These are phyloP conservation scores for Trypanosoma theileri DNA, from an alignment of 208 protist genomes.

Conservation along the genomic window DNA sequence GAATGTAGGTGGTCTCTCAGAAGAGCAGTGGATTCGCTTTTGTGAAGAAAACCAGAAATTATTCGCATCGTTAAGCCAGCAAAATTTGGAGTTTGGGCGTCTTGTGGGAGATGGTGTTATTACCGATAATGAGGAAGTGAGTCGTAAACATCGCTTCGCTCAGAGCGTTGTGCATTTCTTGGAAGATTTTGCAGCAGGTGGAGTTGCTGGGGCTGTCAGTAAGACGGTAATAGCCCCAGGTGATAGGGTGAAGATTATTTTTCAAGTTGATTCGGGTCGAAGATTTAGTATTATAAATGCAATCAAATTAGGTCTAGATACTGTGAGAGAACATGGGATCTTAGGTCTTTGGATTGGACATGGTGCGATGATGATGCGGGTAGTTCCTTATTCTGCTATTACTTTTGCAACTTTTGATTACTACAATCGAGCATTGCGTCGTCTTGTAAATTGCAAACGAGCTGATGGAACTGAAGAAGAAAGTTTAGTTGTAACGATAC, in stretches of 20 bases:
- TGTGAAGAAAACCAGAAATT: slow-evolving; percentile 63
- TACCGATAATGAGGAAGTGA: slow-evolving; percentile 13
- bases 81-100: slow-evolving; percentile 60
- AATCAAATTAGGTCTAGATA: slow-evolving; percentile 56
- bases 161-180: slow-evolving; percentile 68
- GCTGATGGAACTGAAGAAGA: slow-evolving; percentile 42
- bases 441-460: slow-evolving; percentile 17
- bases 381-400: slow-evolving; percentile 94
- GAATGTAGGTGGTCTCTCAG: slow-evolving; percentile 55
- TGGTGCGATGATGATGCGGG: slow-evolving; percentile 93
- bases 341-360: slow-evolving; percentile 93
- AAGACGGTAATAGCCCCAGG: slow-evolving; percentile 93
- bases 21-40: slow-evolving; percentile 70
- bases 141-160: slow-evolving; percentile 14
- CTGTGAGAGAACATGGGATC: slow-evolving; percentile 83
- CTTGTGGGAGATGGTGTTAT: slow-evolving; percentile 65
- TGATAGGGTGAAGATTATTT: slow-evolving; percentile 95
- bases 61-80: slow-evolving; percentile 55
- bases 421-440: slow-evolving; percentile 63
- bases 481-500: slow-evolving; percentile 43
- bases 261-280: slow-evolving; percentile 87
- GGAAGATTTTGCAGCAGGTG: slow-evolving; percentile 92
- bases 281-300: slow-evolving; percentile 71
- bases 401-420: slow-evolving; percentile 93
- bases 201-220: slow-evolving; percentile 92